Evolutionary conservation across 495 filamentous ascomycete species (phyloP).

Genomic region (Thozetella sp.): DNA sequence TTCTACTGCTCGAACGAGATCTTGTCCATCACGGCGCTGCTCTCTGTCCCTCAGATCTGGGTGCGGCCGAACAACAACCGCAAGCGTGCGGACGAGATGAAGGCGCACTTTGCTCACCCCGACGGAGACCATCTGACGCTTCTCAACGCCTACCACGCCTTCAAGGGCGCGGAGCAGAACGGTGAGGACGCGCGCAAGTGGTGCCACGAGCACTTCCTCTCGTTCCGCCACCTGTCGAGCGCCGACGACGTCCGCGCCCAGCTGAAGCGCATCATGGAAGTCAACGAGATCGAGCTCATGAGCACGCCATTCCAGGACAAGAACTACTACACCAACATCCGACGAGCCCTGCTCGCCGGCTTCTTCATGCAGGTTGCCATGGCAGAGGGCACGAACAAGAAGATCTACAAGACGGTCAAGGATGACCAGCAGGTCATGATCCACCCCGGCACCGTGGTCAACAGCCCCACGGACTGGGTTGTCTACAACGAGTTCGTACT

Average conservation of each 20-base stretch:
- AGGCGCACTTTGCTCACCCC: constrained; percentile 85
- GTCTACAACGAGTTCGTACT: constrained; percentile 99
- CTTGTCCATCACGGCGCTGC: constrained; percentile 88
- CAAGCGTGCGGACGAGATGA: constrained; percentile 98
- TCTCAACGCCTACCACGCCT: constrained; percentile 98
- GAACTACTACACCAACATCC: constrained; percentile 97
- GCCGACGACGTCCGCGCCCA: constrained; percentile 93
- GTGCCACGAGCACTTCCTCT: constrained; percentile 99
- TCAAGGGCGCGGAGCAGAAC: constrained; percentile 70
- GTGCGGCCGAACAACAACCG: constrained; percentile 81
- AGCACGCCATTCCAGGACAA: constrained; percentile 92
- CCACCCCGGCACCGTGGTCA: constrained; percentile 87
- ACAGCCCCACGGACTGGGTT: constrained; percentile 91
- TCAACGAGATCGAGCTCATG: constrained; percentile 78
- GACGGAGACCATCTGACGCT: constrained; percentile 96
- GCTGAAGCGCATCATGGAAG: constrained; percentile 95
- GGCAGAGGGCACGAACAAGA: constrained; percentile 71
- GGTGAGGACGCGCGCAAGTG: constrained; percentile 81
- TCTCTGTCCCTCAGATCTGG: constrained; percentile 95
- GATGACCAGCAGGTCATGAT: constrained; percentile 89
- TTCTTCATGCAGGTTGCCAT: constrained; percentile 99
- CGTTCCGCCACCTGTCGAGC: constrained; percentile 80
- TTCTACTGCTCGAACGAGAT: constrained; percentile 99
- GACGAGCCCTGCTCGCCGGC: constrained; percentile 86
- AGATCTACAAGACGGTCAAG: constrained; percentile 92